A percentile compares a stretch with the other conserved stretches of the same genome.
These are phyloP conservation scores for Capronia coronata DNA, from an alignment of 2,329 filamentous ascomycete genomes.

Conservation along the genomic window DNA sequence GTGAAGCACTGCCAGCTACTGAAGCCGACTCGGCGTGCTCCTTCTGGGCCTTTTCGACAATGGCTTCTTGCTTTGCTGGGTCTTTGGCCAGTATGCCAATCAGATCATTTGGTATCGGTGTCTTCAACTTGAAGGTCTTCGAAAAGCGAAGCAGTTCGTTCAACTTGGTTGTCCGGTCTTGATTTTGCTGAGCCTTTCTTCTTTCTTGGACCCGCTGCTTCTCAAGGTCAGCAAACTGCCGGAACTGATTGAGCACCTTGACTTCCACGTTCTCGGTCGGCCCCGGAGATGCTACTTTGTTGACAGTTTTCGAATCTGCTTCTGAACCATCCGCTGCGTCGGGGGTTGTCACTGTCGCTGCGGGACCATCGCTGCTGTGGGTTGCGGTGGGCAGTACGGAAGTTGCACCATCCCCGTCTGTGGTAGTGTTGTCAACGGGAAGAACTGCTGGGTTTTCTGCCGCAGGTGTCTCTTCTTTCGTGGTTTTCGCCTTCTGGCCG, in stretches of 20 bases:
- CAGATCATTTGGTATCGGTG: conserved; percentile 82
- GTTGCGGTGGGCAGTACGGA: conserved; percentile 1
- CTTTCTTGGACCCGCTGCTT: conserved; percentile 55
- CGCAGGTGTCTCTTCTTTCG: background rate
- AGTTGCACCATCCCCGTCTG: conserved; percentile 4
- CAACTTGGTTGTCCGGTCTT: conserved; percentile 85
- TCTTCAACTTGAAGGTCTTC: conserved; percentile 85
- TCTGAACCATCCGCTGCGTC: conserved; percentile 42
- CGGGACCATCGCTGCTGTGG: conserved; percentile 24
- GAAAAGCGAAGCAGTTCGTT: conserved; percentile 96
- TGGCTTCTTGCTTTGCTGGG: conserved; percentile 85
- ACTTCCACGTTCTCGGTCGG: conserved; percentile 56
- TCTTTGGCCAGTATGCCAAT: conserved; percentile 96
- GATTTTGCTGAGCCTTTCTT: conserved; percentile 49
- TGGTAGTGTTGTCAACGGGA: conserved; percentile 2
- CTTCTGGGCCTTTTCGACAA: conserved; percentile 77
- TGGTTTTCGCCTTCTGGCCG: conserved; percentile 37
- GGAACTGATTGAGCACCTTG: conserved; percentile 57
- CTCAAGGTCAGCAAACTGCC: conserved; percentile 56
- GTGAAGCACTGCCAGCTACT: conserved; percentile 25
- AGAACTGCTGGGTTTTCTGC: conserved; percentile 4
- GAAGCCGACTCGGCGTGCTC: conserved; percentile 57
- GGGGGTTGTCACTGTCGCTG: no score
- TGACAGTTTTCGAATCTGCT: conserved; percentile 27
- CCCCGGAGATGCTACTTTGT: conserved; percentile 43